A percentile compares a stretch with the other conserved stretches of the same genome.
phyloP scores from a whole-genome alignment of 805 yeast genomes.

The Hanseniaspora clermontiae region DNA sequence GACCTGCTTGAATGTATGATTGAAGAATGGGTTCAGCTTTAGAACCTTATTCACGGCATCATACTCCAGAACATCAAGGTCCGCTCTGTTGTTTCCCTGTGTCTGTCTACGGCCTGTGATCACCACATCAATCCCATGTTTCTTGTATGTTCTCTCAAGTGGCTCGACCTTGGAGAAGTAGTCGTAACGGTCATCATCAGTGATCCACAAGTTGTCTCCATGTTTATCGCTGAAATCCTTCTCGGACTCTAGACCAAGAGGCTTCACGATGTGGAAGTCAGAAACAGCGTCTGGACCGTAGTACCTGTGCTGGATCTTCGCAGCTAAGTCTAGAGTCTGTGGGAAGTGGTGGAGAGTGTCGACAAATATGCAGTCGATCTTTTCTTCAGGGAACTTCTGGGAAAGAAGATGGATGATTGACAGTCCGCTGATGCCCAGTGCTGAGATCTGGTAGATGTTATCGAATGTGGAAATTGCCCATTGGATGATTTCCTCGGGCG shows the following conservation, averaged over 20 bases:
- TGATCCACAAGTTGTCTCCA: constrained; percentile 76
- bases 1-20: constrained; percentile 70
- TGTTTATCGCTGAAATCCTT: constrained; percentile 50
- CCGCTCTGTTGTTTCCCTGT: constrained; percentile 75
- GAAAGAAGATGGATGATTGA: constrained; percentile 71
- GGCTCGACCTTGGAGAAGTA: constrained; percentile 88
- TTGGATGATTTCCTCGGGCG: constrained; percentile 60
- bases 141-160: constrained; percentile 66
- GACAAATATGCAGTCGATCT: constrained; percentile 47
- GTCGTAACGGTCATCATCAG: constrained; percentile 69
- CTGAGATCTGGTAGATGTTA: constrained; percentile 76
- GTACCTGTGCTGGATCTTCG: constrained; percentile 45
- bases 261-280: constrained; percentile 53
- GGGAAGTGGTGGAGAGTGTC: constrained; percentile 91
- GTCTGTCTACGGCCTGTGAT: constrained; percentile 83
- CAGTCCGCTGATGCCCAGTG: constrained; percentile 86
- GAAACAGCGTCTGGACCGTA: constrained; percentile 26
- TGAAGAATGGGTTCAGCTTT: constrained; percentile 79
- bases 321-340: constrained; percentile 72
- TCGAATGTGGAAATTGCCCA: constrained; percentile 86
- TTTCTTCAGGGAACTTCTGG: constrained; percentile 16
- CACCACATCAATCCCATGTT: constrained; percentile 65
- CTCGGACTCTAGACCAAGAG: constrained; percentile 44
- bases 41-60: constrained; percentile 57
- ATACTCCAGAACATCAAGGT: constrained; percentile 61